A percentile compares a stretch with the other conserved stretches of the same genome.
Conservation (phyloP, 441 rosid genomes). For the Lepidium campestre region DNA sequence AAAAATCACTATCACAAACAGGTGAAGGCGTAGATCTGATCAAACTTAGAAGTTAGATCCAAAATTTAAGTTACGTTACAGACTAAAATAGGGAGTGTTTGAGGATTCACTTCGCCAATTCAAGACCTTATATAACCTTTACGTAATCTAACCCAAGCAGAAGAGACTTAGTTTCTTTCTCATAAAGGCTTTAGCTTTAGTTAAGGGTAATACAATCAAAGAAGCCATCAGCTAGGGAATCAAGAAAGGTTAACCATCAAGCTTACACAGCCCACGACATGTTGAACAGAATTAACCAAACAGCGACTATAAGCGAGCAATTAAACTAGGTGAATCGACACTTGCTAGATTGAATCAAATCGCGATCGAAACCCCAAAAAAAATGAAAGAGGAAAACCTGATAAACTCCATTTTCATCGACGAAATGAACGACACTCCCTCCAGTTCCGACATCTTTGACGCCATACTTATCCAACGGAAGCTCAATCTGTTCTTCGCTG, state of each 20-base stretch:
- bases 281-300: neutral
- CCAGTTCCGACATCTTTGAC: constrained; percentile 33
- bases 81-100: neutral
- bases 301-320: neutral
- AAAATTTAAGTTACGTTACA: neutral
- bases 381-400: constrained; percentile 35
- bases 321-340: neutral
- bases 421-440: constrained; percentile 49
- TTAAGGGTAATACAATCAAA: neutral
- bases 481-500: constrained; percentile 58
- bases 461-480: constrained; percentile 53
- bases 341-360: neutral
- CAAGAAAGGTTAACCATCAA: neutral
- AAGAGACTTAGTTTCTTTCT: neutral
- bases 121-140: neutral
- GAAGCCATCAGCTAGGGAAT: constrained; percentile 5
- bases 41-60: neutral
- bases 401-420: constrained; percentile 37
- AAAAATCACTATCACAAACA: neutral
- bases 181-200: neutral
- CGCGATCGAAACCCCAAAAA: neutral
- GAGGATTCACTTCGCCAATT: neutral
- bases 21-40: neutral
- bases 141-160: neutral
- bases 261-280: neutral